These are phyloP conservation scores for Cynanchum wilfordii DNA, from an alignment of 257 asterid genomes.

Conservation along the genomic window DNA sequence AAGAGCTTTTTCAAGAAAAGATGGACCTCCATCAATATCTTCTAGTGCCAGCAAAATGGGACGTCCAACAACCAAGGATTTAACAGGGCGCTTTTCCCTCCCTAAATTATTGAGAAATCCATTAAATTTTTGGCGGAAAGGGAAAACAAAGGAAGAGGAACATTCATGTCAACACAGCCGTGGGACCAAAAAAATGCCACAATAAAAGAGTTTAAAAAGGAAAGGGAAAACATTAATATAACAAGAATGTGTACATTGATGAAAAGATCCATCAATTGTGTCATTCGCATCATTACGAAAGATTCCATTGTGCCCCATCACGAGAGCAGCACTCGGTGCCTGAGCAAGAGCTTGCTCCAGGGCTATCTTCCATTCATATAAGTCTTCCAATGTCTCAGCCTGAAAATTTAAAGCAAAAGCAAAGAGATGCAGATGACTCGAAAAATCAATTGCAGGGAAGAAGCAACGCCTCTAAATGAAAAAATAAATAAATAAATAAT, in stretches of 20 bases:
- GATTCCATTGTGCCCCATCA: slow-evolving; percentile 93
- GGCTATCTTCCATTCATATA: slow-evolving; percentile 91
- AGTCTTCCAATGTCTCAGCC: slow-evolving; percentile 90
- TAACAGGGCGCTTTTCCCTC: slow-evolving; percentile 83
- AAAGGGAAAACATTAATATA: background rate
- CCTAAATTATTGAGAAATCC: slow-evolving; percentile 44
- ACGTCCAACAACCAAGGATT: slow-evolving; percentile 91
- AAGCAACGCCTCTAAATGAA: background rate
- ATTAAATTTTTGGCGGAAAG: slow-evolving; percentile 7
- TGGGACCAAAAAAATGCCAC: background rate
- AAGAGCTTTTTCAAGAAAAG: slow-evolving; percentile 92
- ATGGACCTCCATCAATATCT: slow-evolving; percentile 96
- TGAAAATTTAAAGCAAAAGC: slow-evolving; percentile 26
- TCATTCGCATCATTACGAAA: slow-evolving; percentile 69
- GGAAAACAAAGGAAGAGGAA: background rate
- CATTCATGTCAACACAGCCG: background rate
- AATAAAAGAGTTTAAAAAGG: background rate
- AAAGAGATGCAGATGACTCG: slow-evolving; percentile 15
- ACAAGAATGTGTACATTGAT: slow-evolving; percentile 54
- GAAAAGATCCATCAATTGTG: slow-evolving; percentile 65
- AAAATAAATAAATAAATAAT: background rate
- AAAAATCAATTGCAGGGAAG: background rate
- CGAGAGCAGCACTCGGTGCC: slow-evolving; percentile 93
- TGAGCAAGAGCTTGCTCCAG: slow-evolving; percentile 90
- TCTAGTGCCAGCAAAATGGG: slow-evolving; percentile 89